Evolutionary conservation across 495 filamentous ascomycete genomes (phyloP), one percentile per base, ranked within the genome.

Genomic region (Aspergillus haitiensis): DNA sequence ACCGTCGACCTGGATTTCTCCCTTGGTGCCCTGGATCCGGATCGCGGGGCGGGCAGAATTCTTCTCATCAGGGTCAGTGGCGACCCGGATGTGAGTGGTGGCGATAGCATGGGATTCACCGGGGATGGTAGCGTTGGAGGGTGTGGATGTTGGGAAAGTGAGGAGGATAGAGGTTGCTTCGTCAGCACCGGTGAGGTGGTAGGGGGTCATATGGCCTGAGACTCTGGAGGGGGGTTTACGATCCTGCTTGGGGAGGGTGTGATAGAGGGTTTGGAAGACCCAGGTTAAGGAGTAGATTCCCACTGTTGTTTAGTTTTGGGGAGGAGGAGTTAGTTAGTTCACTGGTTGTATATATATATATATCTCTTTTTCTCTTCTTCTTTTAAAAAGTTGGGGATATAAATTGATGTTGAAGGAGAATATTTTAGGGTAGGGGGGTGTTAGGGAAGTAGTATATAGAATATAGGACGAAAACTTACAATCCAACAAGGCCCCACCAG

Each of bases 211-310:
- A 48, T 88, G 79, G 0, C 84, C 80, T 18, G 84, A 73, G 66
- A 76, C 76, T 21, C 86, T 77, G n/a, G 67, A 79, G 0, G 88
- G 88, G 5, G 80, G 56, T 61, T 79, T 74, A 15, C 83, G 79
- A 54, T 79, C 65, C 0, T 71, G 64, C n/a, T 71, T 69, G 7
- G 89, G 86, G 36, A 91, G 84, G 32, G 85, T 80, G 70, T 93
- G 89, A 70, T 97, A 97, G 40, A 97, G 82, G 52, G 86, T 87
- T 74, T 96, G 92, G 84, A 94, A 96, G 57, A 94, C 81, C 93
- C 93, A 98, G 6, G 92, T 96, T 46, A 97, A 75, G 47, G 88
- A 84, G 74, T 97, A 95, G 67, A 98, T 87, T 8, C 90, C 93
- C 64, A 97, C 82, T 87, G 51, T 16, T 59, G 21, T 27, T 27